Base-by-base conservation (phyloP, 2,329 filamentous ascomycete genomes). In the Apiospora phragmitis region DNA sequence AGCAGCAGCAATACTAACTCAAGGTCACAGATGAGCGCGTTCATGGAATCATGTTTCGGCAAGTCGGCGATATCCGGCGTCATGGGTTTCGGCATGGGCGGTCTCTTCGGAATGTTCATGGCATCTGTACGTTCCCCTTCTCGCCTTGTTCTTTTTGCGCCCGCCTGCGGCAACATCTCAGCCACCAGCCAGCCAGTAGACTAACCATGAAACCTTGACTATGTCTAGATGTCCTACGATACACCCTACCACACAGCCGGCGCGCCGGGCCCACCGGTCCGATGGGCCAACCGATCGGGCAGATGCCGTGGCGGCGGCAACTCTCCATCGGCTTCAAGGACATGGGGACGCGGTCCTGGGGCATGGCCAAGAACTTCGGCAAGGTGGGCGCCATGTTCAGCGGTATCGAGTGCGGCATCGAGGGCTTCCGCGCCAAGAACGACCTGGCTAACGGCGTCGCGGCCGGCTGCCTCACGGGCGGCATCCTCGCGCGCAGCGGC, bases 41-140 rank as follows among this genome's bases (percentile, higher is more conserved):
- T 90, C 59, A 97, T 98, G 94, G 95, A 98, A 82, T 97, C 94
- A 43, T 99, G 96, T 80, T 90, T 92, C 32, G 91, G 91, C 71
- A 99, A 99, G 83, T 93, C 94, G 24, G 91, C 90, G 76, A 92
- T 99, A 83, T 93, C 95, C 0, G 96, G 95, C 70, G 93, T 92
- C 32, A 97, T 97, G 90, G 96, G 96, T 21, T 98, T 98, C 78
- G 96, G 92, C 47, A 91, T 99, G 75, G 96, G 96, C 73, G 96
- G 94, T 77, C 86, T 97, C 59, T 99, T 99, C 76, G 96, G 96
- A 76, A 88, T 98, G 77, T 99, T 99, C 86, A 99, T 98, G 95
- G 94, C 95, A 71, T 96, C 93, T 78, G 94, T 97, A 90, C 74
- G 92, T 86, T 7, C 45, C 47, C 74, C 74, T 92, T 86, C 8